A percentile compares a stretch with the other conserved stretches of the same genome.
Conservation (phyloP, 495 filamentous ascomycete genomes). For the Glonium stellatum region DNA sequence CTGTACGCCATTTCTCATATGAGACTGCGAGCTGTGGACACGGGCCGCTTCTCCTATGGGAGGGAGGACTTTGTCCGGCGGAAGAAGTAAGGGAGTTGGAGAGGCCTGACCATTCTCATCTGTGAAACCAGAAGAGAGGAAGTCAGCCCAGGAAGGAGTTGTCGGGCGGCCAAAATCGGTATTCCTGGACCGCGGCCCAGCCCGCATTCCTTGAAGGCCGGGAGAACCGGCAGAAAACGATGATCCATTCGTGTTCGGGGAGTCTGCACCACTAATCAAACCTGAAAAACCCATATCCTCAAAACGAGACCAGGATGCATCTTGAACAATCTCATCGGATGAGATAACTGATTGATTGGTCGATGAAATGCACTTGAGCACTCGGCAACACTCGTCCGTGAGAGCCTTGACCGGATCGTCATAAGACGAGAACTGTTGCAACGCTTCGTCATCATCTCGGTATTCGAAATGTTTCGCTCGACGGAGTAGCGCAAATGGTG, state of each 20-base stretch:
- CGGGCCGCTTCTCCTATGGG: conserved; percentile 61
- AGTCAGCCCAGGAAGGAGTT: conserved; percentile 96
- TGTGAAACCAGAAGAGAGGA: conserved; percentile 84
- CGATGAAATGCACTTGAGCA: conserved; percentile 79
- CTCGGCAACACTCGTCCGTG: conserved; percentile 88
- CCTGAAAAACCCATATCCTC: conserved; percentile 89
- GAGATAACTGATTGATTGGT: conserved; percentile 74
- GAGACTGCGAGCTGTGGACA: conserved; percentile 83
- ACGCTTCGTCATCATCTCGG: conserved; percentile 72
- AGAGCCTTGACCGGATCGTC: conserved; percentile 84
- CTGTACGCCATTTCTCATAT: conserved; percentile 54
- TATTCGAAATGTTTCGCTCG: conserved; percentile 94
- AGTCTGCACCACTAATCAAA: conserved; percentile 30
- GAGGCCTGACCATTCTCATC: conserved; percentile 55
- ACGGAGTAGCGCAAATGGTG: conserved; percentile 83
- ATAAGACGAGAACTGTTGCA: conserved; percentile 77
- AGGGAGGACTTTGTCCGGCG: conserved; percentile 84
- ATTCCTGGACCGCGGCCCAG: conserved; percentile 54
- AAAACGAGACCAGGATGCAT: conserved; percentile 93
- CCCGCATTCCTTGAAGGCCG: conserved; percentile 43
- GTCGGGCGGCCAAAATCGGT: conserved; percentile 73
- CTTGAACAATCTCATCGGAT: conserved; percentile 46
- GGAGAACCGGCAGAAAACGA: neutral
- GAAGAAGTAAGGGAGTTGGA: conserved; percentile 62
- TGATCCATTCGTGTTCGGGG: conserved; percentile 15